Evolutionary conservation across 2,329 filamentous ascomycete genomes (phyloP), one percentile per base, ranked within the genome.

Genomic region (Monosporascus sp.): DNA sequence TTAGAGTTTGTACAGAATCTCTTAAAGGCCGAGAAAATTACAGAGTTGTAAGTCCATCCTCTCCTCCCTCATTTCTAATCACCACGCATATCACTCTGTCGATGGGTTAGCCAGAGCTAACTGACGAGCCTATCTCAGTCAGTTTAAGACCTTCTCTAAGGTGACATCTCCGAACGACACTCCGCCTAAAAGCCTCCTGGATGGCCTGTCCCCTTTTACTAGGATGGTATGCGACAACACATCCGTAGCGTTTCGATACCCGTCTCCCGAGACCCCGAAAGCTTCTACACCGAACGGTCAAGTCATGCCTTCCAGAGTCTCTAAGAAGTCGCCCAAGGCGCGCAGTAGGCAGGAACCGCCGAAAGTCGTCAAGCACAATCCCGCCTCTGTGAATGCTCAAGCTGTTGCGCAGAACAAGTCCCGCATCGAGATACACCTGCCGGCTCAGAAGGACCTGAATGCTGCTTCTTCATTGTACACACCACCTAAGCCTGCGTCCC

Each of bases 1-100:
- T 77, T 92, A 46, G 80, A 87, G 61, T 85, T 93, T 67, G 76
- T 97, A 31, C 82, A 89, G 53, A 83, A 85, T 57, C 79, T 96
- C 41, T 70, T 97, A 52, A 84, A 85, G 64, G 80, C 84, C 2
- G 81, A 85, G n/a, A 84, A 85, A 55, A 74, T 88, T 57, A 86
- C 87, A 9, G 74, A 86, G 62, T 89, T 82, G 86, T 89, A 72
- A 67, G 76, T 63, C 18, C 17, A 39, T 44, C 45, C 31, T 34
- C 31, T 34, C 31, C 14, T 45, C 18, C 47, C 20, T 17, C 25
- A 5, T 36, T 44, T 48, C 49, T 52, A 38, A 54, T 41, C 38
- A 37, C 14, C 38, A 37, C 47, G 60, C 64, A 68, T 24, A 25
- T 20, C 36, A 22, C 18, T 20, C 27, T 34, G 6, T 42, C 24